These are phyloP conservation scores for Cercophora scortea DNA, from an alignment of 495 filamentous ascomycete species.

Conservation along the genomic window DNA sequence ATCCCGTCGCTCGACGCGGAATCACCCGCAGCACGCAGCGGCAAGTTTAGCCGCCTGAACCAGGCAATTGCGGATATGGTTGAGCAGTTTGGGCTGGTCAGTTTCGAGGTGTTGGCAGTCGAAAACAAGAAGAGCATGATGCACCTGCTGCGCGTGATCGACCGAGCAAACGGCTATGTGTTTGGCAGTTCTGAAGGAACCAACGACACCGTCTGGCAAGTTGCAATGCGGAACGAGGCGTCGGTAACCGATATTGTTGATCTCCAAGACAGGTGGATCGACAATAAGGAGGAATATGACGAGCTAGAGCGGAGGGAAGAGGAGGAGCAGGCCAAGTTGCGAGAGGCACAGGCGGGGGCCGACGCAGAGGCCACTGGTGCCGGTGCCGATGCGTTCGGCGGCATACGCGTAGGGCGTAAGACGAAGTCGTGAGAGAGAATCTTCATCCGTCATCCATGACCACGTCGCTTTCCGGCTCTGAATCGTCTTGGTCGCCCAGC, in stretches of 20 bases:
- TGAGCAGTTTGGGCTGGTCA: slow-evolving; percentile 79
- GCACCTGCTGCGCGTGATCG: slow-evolving; percentile 75
- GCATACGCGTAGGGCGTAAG: slow-evolving; percentile 21
- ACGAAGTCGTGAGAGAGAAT: slow-evolving; percentile 7
- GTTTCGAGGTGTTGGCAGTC: slow-evolving; percentile 88
- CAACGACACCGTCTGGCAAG: slow-evolving; percentile 90
- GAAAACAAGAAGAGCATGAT: slow-evolving; percentile 97
- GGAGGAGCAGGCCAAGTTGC: slow-evolving; percentile 47
- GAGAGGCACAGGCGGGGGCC: slow-evolving; percentile 17
- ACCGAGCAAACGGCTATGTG: slow-evolving; percentile 85
- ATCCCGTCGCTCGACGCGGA: slow-evolving; percentile 64
- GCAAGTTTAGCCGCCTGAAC: slow-evolving; percentile 77
- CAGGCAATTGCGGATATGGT: slow-evolving; percentile 78
- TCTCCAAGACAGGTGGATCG: slow-evolving; percentile 92
- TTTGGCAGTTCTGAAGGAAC: slow-evolving; percentile 87
- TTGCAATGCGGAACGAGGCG: slow-evolving; percentile 82
- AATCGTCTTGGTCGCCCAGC: slow-evolving; percentile 34
- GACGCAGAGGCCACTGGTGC: slow-evolving; percentile 23
- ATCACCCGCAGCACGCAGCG: slow-evolving; percentile 45
- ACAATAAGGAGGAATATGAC: slow-evolving; percentile 82
- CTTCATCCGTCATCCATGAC: slow-evolving; percentile 16
- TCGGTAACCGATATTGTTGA: slow-evolving; percentile 74
- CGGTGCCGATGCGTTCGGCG: background rate
- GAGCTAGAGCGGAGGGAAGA: slow-evolving; percentile 64
- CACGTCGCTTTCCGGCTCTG: slow-evolving; percentile 43